phyloP scores from a whole-genome alignment of 345 rosid species.

The Brassica incana region DNA sequence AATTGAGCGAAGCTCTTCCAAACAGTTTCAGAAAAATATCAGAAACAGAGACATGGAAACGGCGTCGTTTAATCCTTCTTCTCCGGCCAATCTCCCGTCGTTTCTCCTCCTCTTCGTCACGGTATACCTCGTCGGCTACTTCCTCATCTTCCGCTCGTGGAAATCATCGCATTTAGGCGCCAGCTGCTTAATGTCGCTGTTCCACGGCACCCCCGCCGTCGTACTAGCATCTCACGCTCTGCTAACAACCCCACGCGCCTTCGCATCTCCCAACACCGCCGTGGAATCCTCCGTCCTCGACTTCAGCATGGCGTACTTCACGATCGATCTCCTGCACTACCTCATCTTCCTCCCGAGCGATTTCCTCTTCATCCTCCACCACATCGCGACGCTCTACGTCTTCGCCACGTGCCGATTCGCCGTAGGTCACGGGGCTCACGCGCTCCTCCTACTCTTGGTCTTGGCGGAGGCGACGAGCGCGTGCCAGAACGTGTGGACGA shows the following conservation, averaged over 20 bases:
- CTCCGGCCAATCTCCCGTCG: slow-evolving; percentile 25
- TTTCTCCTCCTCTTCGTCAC: slow-evolving; percentile 52
- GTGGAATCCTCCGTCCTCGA: slow-evolving; percentile 60
- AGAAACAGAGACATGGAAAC: slow-evolving; percentile 40
- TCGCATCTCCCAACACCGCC: slow-evolving; percentile 58
- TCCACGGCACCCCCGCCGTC: slow-evolving; percentile 81
- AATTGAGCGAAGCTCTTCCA: not conserved
- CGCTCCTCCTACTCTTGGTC: slow-evolving; percentile 56
- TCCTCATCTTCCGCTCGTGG: slow-evolving; percentile 62
- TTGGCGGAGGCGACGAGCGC: slow-evolving; percentile 82
- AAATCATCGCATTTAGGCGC: slow-evolving; percentile 57
- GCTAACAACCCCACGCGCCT: slow-evolving; percentile 30
- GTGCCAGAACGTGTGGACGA: slow-evolving; percentile 73
- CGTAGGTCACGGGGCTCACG: slow-evolving; percentile 61
- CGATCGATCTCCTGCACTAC: slow-evolving; percentile 71
- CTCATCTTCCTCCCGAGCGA: slow-evolving; percentile 61
- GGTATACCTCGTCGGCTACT: slow-evolving; percentile 52
- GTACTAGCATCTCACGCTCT: slow-evolving; percentile 52
- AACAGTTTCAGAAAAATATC: slow-evolving; percentile 6
- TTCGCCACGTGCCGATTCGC: slow-evolving; percentile 61
- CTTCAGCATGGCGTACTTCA: slow-evolving; percentile 80
- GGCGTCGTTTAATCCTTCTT: slow-evolving; percentile 16
- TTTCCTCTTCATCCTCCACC: slow-evolving; percentile 80
- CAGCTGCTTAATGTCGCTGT: slow-evolving; percentile 70
- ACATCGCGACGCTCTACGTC: slow-evolving; percentile 75